A percentile compares a stretch with the other conserved stretches of the same genome.
Conservation (phyloP, 331 rosid species). For the Phaseolus coccineus region DNA sequence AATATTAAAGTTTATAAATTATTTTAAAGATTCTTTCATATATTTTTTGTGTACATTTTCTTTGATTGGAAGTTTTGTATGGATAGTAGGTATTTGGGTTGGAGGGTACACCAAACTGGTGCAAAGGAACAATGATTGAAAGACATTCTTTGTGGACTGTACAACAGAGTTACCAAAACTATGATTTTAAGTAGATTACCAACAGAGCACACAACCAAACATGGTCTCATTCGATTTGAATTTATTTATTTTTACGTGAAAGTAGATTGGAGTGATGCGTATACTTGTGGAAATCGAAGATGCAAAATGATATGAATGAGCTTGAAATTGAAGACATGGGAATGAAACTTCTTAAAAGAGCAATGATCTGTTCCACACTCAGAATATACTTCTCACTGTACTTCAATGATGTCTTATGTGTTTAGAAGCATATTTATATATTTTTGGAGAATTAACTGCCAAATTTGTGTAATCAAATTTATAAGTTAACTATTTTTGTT, state of each 20-base stretch:
- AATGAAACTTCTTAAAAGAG: conserved; percentile 10
- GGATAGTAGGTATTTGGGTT: conserved; percentile 5
- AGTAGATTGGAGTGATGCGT: neutral
- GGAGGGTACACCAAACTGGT: conserved; percentile 18
- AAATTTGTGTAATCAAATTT: too few species aligned
- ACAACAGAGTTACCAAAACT: neutral
- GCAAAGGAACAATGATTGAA: conserved; percentile 34
- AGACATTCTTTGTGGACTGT: conserved; percentile 11
- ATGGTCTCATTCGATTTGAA: too few species aligned
- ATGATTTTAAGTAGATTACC: neutral
- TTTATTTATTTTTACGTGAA: too few species aligned
- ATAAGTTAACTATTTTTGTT: too few species aligned
- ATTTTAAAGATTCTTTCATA: neutral
- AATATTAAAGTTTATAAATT: neutral
- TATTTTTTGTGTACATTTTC: neutral
- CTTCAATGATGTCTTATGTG: too few species aligned
- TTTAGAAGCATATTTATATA: too few species aligned
- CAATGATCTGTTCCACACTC: neutral
- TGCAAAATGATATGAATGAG: neutral
- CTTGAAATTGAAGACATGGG: conserved; percentile 4
- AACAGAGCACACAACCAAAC: too few species aligned
- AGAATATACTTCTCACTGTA: neutral
- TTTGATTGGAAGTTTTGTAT: conserved; percentile 3
- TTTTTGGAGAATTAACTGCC: too few species aligned
- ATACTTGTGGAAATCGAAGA: conserved; percentile 8